Evolutionary conservation across 1,284 basidiomycete genomes (phyloP), one percentile per base, ranked within the genome.

Genomic region (Gymnopus androsaceus): DNA sequence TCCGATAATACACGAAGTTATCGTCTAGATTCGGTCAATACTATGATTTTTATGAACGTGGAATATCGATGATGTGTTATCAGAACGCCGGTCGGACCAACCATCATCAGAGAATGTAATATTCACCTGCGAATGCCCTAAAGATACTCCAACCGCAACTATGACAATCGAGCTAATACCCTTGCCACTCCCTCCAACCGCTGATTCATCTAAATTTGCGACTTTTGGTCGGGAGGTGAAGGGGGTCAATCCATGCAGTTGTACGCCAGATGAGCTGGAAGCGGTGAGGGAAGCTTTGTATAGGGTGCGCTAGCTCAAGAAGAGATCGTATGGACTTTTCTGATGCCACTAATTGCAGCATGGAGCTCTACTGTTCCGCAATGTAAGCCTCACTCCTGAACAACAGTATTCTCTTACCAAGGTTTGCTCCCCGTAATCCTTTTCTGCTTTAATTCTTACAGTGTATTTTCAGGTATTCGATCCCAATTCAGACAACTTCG

Each of bases 381-480:
- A 88, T 65, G 79, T 80, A 30, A 74, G 80, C 34, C 69, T 94
- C 28, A 83, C 85, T 2, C 92, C 92, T 0, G 88, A 92, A 69
- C 86, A 92, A 68, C 92, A 94, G 67, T 93, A 87, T 69, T 82
- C 83, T 15, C 70, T 94, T 58, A 93, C 91, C 6, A 91, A 91
- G 79, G 90, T 87, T 57, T 46, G 73, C 58, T 5, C 12, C 44
- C n/a, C n/a, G n/a, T n/a, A n/a, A n/a, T 4, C 1, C 36, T 6
- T 38, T 38, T 7, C 8, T 21, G 21, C 33, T n/a, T n/a, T n/a
- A n/a, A n/a, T n/a, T n/a, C n/a, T n/a, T n/a, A n/a, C n/a, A n/a
- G n/a, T n/a, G n/a, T n/a, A n/a, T 50, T 19, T 5, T 36, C 46
- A 87, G 85, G 80, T 82, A 1, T 89, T 94, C 67, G 91, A 94